A percentile compares a stretch with the other conserved stretches of the same genome.
These are phyloP conservation scores for Moesziomyces aphidis DNA, from an alignment of 1,284 basidiomycete genomes.

Conservation along the genomic window DNA sequence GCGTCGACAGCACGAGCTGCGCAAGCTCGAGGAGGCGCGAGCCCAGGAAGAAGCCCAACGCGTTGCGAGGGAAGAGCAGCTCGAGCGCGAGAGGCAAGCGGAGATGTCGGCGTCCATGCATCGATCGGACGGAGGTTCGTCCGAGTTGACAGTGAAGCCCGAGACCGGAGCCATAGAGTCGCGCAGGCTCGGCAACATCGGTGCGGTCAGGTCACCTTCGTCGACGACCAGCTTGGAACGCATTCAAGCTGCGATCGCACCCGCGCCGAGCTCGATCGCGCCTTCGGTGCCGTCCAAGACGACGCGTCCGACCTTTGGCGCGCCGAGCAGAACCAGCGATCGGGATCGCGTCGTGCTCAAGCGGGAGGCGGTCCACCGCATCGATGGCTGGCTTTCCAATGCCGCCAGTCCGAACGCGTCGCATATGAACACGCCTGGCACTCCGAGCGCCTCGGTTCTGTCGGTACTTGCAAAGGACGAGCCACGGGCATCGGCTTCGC, in stretches of 20 bases:
- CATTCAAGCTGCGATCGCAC: conserved; percentile 16
- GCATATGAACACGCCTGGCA: conserved; percentile 46
- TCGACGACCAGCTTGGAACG: conserved; percentile 11
- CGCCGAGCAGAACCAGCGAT: conserved; percentile 25
- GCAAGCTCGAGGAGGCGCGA: conserved; percentile 33
- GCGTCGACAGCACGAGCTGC: conserved; percentile 21
- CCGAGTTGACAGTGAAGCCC: not conserved
- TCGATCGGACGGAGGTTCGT: not conserved
- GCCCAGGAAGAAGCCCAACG: conserved; percentile 21
- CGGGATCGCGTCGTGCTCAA: conserved; percentile 42
- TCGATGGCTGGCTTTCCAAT: conserved; percentile 55
- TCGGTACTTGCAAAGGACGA: conserved; percentile 40
- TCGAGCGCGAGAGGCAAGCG: conserved; percentile 6
- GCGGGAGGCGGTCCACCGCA: conserved; percentile 48
- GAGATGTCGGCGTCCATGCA: conserved; percentile 2
- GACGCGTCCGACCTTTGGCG: conserved; percentile 9
- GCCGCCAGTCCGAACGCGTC: conserved; percentile 27
- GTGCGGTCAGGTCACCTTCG: conserved; percentile 1
- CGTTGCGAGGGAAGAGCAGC: conserved; percentile 10
- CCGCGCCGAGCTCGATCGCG: conserved; percentile 14
- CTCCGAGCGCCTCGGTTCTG: conserved; percentile 49
- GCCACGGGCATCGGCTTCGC: not conserved
- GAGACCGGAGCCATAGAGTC: conserved; percentile 7
- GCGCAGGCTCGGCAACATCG: conserved; percentile 5
- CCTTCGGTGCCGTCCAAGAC: conserved; percentile 37